phyloP scores from a whole-genome alignment of 495 filamentous ascomycete species.

The Annulohypoxylon moriforme region DNA sequence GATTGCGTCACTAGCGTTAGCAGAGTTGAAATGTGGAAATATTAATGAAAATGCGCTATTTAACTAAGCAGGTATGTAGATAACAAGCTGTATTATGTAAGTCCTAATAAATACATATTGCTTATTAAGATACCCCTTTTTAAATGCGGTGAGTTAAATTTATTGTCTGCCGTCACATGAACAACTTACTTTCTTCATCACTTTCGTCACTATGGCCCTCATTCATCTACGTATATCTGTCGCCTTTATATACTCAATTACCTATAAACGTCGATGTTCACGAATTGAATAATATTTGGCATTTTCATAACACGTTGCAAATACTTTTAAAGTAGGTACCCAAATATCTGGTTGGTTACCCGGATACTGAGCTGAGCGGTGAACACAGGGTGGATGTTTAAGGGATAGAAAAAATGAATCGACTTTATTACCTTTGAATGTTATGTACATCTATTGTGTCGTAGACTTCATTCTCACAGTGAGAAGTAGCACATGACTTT shows the following conservation, averaged over 20 bases:
- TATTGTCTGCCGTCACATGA: neutral
- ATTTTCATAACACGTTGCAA: neutral
- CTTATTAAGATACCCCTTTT: neutral
- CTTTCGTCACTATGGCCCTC: neutral
- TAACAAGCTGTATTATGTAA: neutral
- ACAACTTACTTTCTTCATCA: neutral
- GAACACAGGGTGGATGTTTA: neutral
- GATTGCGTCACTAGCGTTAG: conserved; percentile 13
- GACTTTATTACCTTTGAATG: neutral
- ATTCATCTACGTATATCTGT: neutral
- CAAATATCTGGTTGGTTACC: neutral
- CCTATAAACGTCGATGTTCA: neutral
- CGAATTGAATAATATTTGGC: neutral
- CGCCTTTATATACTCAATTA: neutral
- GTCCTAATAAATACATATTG: neutral
- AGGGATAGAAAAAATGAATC: neutral
- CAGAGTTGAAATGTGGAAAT: neutral
- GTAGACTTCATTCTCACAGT: neutral
- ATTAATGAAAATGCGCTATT: neutral
- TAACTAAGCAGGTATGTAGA: neutral
- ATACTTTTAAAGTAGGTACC: neutral
- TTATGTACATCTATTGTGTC: neutral
- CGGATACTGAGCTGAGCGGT: neutral
- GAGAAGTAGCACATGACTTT: neutral
- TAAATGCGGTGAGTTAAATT: neutral